Base-by-base conservation (phyloP, 768 basidiomycete genomes). In the Saitozyma podzolica region DNA sequence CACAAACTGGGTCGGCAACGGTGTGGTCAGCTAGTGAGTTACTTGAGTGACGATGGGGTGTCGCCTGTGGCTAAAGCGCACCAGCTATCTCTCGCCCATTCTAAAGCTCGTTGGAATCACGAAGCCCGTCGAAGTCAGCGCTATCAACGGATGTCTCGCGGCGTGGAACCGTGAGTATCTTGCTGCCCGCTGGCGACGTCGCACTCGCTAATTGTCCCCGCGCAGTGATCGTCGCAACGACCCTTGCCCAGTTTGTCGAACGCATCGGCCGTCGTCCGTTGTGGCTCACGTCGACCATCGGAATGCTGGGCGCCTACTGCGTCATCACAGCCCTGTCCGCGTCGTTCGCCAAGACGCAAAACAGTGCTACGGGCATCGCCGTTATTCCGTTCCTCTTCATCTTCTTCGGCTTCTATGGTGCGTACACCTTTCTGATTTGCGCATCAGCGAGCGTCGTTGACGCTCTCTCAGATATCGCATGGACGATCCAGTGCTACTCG, bases 81-180 rank as follows among this genome's bases (percentile, higher is more conserved):
- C 6, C 62, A 71, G 69, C 61, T 77, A 77, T 63, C 62, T 68
- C 29, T 61, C 76, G 10, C 65, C 67, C 11, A 69, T 78, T 52
- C 70, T 78, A 11, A 68, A 68, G 37, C 63, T 65, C 20, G 62
- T 67, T 11, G 76, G 76, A 0, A 56, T 74, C 43, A 74, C 70
- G 8, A 57, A 68, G 29, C 68, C 76, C 3, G 61, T 67, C 39
- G 56, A 73, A 47, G 67, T 71, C 55, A 74, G 65, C 41, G 72
- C 65, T 17, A 69, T 77, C 42, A 74, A 77, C 59, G 73, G 67
- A 4, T 63, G 67, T 60, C 65, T 72, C 47, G 68, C 71, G 48
- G 57, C 61, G 52, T 56, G 65, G 57, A 59, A 75, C 65, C 45
- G 45, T 47, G 45, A 47, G 45, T 47, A 11, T 47, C 45, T 11